phyloP scores from a whole-genome alignment of 345 rosid genomes.

The Salix brachista region DNA sequence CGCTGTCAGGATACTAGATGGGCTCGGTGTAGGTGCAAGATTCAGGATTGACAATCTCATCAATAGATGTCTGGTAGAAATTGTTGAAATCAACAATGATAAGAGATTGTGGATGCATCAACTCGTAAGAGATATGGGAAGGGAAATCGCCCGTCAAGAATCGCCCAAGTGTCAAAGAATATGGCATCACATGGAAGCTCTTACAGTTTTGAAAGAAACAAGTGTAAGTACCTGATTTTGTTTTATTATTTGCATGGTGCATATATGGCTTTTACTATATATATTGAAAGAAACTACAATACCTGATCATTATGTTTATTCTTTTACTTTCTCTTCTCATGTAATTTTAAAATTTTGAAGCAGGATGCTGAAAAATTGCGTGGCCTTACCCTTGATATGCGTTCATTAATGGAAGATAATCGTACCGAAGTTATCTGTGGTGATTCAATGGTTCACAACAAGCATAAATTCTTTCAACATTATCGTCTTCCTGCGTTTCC shows the following conservation, averaged over 20 bases:
- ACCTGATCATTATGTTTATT: neutral
- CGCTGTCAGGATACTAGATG: neutral
- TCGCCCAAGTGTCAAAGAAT: neutral
- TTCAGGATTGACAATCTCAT: neutral
- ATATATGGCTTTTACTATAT: too few species aligned
- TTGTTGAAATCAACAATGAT: neutral
- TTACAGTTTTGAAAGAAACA: too few species aligned
- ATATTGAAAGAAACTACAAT: too few species aligned
- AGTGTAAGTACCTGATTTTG: neutral
- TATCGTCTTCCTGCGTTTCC: too few species aligned
- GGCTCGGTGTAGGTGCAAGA: neutral
- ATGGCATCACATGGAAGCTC: too few species aligned
- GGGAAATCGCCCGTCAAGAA: neutral
- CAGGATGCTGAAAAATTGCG: neutral
- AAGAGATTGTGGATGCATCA: neutral
- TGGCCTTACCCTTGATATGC: neutral
- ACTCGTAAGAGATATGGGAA: neutral
- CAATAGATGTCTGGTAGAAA: neutral
- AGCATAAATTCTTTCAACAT: too few species aligned
- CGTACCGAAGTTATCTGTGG: neutral
- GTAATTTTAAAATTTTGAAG: neutral
- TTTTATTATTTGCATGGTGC: too few species aligned
- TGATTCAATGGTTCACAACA: too few species aligned
- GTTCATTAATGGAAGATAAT: neutral
- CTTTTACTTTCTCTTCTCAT: neutral